phyloP scores from a whole-genome alignment of 1,284 basidiomycete species.

The Malassezia sympodialis region DNA sequence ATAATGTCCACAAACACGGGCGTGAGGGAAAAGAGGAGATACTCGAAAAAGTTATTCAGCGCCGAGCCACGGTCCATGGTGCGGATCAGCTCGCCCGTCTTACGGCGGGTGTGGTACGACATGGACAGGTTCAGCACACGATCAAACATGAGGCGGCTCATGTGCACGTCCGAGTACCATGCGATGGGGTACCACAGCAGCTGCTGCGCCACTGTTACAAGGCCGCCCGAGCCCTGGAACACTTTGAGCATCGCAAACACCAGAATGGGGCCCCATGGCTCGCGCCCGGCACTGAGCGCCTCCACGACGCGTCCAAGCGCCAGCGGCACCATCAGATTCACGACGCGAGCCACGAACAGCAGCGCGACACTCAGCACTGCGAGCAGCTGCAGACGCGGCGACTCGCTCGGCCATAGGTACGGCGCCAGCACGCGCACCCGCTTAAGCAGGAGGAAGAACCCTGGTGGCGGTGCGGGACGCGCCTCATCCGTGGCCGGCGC shows the following conservation, averaged over 20 bases:
- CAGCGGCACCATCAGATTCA: conserved; percentile 65
- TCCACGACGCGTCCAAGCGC: conserved; percentile 61
- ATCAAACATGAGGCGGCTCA: conserved; percentile 46
- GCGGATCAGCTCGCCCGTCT: conserved; percentile 60
- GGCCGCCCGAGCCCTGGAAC: conserved; percentile 49
- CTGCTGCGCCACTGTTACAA: conserved; percentile 35
- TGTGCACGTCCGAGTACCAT: conserved; percentile 59
- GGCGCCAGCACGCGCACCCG: conserved; percentile 59
- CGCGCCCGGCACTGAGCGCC: conserved; percentile 33
- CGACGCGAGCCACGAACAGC: conserved; percentile 62
- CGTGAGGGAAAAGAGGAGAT: conserved; percentile 64
- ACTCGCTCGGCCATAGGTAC: conserved; percentile 71
- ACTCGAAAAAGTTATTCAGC: conserved; percentile 50
- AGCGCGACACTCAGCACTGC: conserved; percentile 62
- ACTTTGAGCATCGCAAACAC: conserved; percentile 48
- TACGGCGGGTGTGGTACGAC: conserved; percentile 67
- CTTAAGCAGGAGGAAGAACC: conserved; percentile 31
- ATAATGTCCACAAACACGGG: conserved; percentile 69
- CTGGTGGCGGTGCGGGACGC: conserved; percentile 31
- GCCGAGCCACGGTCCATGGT: conserved; percentile 59
- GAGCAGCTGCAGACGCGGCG: conserved; percentile 58
- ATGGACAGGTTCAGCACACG: conserved; percentile 57
- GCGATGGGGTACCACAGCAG: conserved; percentile 64
- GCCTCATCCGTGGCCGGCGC: conserved; percentile 21
- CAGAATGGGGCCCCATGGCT: conserved; percentile 34